phyloP scores from a whole-genome alignment of 208 protist species.

The Leishmania aethiopica region DNA sequence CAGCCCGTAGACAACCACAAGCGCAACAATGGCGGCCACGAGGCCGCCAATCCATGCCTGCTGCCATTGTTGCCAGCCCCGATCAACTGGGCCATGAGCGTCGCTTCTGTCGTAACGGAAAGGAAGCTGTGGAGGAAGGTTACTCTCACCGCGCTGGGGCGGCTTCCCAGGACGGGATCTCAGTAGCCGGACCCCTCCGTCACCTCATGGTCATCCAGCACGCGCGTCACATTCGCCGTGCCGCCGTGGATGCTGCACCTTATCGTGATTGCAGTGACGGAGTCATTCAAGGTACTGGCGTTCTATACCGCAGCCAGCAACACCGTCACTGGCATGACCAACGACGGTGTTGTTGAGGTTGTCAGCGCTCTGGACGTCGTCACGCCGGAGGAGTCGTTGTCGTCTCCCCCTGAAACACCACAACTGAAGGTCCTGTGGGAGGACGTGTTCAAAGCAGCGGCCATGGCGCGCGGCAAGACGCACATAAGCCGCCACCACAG shows the following conservation, averaged over 20 bases:
- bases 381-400: background rate
- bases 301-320: background rate
- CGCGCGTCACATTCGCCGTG: background rate
- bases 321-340: background rate
- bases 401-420: background rate
- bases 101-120: conserved; percentile 1
- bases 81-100: conserved; percentile 3
- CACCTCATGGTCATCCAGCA: background rate
- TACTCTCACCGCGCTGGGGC: background rate
- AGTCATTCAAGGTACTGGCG: background rate
- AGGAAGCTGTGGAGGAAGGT: conserved; percentile 24
- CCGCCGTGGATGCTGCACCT: background rate
- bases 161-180: background rate
- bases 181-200: background rate
- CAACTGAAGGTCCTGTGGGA: background rate
- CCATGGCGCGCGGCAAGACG: background rate
- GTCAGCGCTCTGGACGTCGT: background rate
- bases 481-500: background rate
- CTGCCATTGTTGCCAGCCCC: conserved; percentile 9
- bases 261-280: background rate
- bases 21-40: conserved; percentile 9
- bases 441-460: background rate
- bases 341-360: background rate
- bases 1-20: conserved; percentile 2
- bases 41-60: conserved; percentile 22